Base-by-base conservation (phyloP, 164 flowering plant genomes). In the Chloranthus sessilifolius region DNA sequence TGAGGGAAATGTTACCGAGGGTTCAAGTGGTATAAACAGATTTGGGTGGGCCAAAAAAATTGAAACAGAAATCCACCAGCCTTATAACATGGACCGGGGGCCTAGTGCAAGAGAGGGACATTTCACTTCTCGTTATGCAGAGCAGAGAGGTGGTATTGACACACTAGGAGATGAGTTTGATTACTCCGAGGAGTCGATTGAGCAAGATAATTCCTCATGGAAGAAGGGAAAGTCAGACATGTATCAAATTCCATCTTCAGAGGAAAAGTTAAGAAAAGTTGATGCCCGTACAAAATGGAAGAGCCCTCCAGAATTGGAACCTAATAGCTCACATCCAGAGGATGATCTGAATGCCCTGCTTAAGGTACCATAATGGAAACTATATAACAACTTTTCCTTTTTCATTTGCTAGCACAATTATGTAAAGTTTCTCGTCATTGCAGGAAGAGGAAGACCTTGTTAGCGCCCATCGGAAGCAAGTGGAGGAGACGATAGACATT, bases 401-500 rank as follows among this genome's bases (percentile, higher is more conserved):
- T 39, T 12, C 20, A 15, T 10, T 11, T n/a, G n/a, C n/a, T n/a
- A n/a, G n/a, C n/a, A n/a, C n/a, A n/a, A n/a, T n/a, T 39, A 34
- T 11, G 40, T n/a, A 4, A 12, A 3, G 28, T 4, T 35, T 30
- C 12, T 19, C 9, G 8, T 43, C 38, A 10, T 53, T 63, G 9
- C 60, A 89, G 99, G 97, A 94, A 65, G 99, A 94, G 70, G 99
- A 83, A 59, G 97, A 94, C 45, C 63, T 94, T 28, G 77, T 87
- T 57, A 75, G 83, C 23, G 96, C 99, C 41, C 99, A 94, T 59
- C 73, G 97, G 58, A 94, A 87, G 65, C 95, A 89, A 70, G 85
- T 94, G 50, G 99, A 94, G 73, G 94, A 94, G 60, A 89, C 96
- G 1, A 87, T 89, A 83, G 97, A 89, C 59, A 87, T 94, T 54